A percentile compares a stretch with the other conserved stretches of the same genome.
Conservation (phyloP, 495 filamentous ascomycete genomes). For the Penicillium manginii region DNA sequence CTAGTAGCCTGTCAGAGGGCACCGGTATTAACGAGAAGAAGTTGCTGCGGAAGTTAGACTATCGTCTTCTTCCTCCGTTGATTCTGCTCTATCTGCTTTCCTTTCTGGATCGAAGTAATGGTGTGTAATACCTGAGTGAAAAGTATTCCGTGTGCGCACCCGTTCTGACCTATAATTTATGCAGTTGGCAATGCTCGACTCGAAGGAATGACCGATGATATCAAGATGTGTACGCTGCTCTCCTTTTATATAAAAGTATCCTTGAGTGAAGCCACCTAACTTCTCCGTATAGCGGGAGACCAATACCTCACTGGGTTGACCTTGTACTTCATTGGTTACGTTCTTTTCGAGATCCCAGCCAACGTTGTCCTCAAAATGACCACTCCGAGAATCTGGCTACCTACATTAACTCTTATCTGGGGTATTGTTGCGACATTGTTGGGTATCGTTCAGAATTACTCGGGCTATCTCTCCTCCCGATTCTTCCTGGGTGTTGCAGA, state of each 20-base stretch:
- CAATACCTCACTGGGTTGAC: slow-evolving; percentile 74
- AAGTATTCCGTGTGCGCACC: slow-evolving; percentile 17
- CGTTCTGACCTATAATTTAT: slow-evolving; percentile 11
- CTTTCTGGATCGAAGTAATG: slow-evolving; percentile 77
- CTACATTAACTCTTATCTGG: slow-evolving; percentile 57
- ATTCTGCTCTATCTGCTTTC: slow-evolving; percentile 72
- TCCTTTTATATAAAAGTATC: neutral
- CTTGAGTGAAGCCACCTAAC: neutral
- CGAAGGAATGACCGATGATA: slow-evolving; percentile 66
- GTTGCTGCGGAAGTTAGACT: slow-evolving; percentile 68
- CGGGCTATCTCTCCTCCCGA: slow-evolving; percentile 65
- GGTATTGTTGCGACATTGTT: slow-evolving; percentile 73
- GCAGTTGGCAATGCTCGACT: slow-evolving; percentile 60
- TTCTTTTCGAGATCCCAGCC: slow-evolving; percentile 71
- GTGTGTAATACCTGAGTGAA: slow-evolving; percentile 31
- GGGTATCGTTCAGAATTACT: slow-evolving; percentile 67
- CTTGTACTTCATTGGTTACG: slow-evolving; percentile 78
- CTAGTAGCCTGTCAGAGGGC: slow-evolving; percentile 24
- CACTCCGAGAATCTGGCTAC: slow-evolving; percentile 65
- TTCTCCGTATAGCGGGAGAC: slow-evolving; percentile 53
- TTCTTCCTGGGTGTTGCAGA: slow-evolving; percentile 45
- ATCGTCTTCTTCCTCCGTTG: slow-evolving; percentile 65
- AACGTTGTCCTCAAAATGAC: slow-evolving; percentile 76
- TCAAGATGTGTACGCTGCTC: slow-evolving; percentile 59
- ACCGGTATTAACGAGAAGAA: slow-evolving; percentile 60